Conservation (phyloP, 1,284 basidiomycete species). For the Ceratobasidium sp. region DNA sequence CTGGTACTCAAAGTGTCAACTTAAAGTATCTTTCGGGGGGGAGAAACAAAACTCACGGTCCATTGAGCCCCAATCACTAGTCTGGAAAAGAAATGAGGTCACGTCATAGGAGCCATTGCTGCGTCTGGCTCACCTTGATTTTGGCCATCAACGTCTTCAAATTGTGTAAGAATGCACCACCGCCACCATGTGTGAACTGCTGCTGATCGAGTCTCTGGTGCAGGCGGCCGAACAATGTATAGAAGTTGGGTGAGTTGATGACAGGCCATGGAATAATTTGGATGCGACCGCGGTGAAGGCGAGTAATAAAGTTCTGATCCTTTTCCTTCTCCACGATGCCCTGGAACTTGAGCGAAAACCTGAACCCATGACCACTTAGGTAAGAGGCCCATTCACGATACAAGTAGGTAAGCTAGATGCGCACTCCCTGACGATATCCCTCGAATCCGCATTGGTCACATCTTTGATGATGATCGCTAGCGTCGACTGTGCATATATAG, state of each 20-base stretch:
- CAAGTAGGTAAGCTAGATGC: neutral
- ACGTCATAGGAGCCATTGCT: neutral
- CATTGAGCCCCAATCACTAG: slow-evolving; percentile 40
- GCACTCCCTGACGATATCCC: slow-evolving; percentile 58
- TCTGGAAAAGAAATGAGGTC: neutral
- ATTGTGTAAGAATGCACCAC: slow-evolving; percentile 61
- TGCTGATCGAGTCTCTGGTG: slow-evolving; percentile 58
- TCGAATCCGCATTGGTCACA: slow-evolving; percentile 63
- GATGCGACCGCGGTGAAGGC: slow-evolving; percentile 60
- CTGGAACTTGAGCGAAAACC: slow-evolving; percentile 62
- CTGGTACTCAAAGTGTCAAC: slow-evolving; percentile 7
- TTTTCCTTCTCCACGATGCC: slow-evolving; percentile 65
- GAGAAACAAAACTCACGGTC: slow-evolving; percentile 39
- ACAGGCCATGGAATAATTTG: slow-evolving; percentile 69
- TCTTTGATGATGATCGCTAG: slow-evolving; percentile 70
- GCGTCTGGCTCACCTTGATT: slow-evolving; percentile 56
- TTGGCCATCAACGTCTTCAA: slow-evolving; percentile 71
- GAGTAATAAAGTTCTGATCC: slow-evolving; percentile 65
- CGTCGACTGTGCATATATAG: slow-evolving; percentile 52
- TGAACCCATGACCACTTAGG: slow-evolving; percentile 44
- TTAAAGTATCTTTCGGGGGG: neutral
- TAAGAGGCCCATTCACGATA: too few species aligned
- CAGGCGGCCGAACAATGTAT: slow-evolving; percentile 57
- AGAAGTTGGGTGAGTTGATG: slow-evolving; percentile 65
- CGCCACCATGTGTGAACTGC: slow-evolving; percentile 56